Percentiles rank a stretch among this genome's conserved stretches.
Evolutionary conservation across 192 early-diverging fungal species (phyloP).

Genomic region (Coemansia pectinata): DNA sequence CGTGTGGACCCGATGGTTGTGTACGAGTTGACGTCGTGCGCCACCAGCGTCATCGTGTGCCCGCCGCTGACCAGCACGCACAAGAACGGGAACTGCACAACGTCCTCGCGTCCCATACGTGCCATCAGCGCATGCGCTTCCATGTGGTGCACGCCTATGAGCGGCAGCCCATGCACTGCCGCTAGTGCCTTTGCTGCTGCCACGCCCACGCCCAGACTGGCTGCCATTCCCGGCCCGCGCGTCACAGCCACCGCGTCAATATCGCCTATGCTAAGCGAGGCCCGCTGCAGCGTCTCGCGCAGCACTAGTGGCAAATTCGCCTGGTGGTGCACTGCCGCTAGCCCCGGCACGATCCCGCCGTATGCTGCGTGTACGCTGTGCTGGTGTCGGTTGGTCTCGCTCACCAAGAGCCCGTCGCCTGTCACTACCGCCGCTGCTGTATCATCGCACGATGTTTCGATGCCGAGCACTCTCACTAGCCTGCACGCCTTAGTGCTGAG

Average conservation of each 20-base stretch:
- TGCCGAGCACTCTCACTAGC: constrained; percentile 56
- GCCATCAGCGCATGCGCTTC: constrained; percentile 81
- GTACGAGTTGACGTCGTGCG: constrained; percentile 61
- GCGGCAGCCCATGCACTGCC: constrained; percentile 62
- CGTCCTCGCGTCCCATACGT: constrained; percentile 52
- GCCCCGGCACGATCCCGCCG: constrained; percentile 75
- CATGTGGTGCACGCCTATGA: constrained; percentile 84
- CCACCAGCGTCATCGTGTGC: constrained; percentile 66
- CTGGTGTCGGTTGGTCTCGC: constrained; percentile 65
- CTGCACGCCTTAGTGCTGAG: background rate
- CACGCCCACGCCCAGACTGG: constrained; percentile 67
- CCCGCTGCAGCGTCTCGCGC: constrained; percentile 59
- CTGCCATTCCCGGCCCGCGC: constrained; percentile 71
- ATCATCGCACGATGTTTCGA: constrained; percentile 82
- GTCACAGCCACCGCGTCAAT: constrained; percentile 77
- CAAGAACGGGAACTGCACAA: constrained; percentile 64
- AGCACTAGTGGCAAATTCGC: constrained; percentile 64
- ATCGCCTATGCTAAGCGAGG: constrained; percentile 53
- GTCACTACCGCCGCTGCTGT: constrained; percentile 74
- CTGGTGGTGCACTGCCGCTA: constrained; percentile 68
- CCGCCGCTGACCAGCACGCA: constrained; percentile 77
- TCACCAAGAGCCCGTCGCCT: constrained; percentile 63
- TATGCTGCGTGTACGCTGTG: constrained; percentile 66
- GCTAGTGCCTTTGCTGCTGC: constrained; percentile 74
- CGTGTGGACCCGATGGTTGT: constrained; percentile 65